Percentiles rank a stretch among this genome's conserved stretches.
Evolutionary conservation across 106 monocot species (phyloP).

Genomic region (Phalaenopsis equestris): DNA sequence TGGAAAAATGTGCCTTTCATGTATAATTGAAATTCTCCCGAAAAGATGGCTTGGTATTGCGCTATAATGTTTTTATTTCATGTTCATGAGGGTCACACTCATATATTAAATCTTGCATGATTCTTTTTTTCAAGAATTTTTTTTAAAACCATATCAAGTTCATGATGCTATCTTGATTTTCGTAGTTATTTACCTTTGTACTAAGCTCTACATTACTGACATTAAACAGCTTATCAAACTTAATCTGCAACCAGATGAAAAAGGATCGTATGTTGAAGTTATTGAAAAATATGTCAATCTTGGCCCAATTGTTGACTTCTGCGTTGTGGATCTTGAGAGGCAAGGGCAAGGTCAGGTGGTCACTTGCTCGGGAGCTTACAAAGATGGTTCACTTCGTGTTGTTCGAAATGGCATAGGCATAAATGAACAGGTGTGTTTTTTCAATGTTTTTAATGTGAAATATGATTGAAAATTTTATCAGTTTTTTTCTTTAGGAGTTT

Average conservation of each 20-base stretch:
- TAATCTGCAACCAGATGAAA: constrained; percentile 92
- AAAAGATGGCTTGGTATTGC: background rate
- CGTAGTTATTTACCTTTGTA: background rate
- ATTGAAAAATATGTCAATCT: constrained; percentile 95
- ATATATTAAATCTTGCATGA: background rate
- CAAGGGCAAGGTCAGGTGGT: constrained; percentile 99
- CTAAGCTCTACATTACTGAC: background rate
- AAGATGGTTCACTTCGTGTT: constrained; percentile 91
- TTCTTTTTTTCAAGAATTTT: background rate
- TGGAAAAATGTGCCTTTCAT: background rate
- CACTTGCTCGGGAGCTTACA: constrained; percentile 96
- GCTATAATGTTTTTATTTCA: background rate
- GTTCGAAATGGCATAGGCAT: constrained; percentile 97
- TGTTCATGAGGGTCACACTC: background rate
- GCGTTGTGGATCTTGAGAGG: constrained; percentile 97
- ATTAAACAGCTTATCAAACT: constrained; percentile 75
- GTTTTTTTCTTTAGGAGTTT: constrained; percentile 1
- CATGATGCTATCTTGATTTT: constrained; percentile 1
- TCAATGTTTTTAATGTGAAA: background rate
- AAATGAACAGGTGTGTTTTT: constrained; percentile 76
- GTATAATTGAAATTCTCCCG: background rate
- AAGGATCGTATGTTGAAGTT: constrained; percentile 93
- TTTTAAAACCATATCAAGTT: background rate
- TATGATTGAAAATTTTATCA: background rate
- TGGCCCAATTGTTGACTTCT: constrained; percentile 96